phyloP scores from a whole-genome alignment of 1,284 basidiomycete species.

The Coriolopsis trogii region DNA sequence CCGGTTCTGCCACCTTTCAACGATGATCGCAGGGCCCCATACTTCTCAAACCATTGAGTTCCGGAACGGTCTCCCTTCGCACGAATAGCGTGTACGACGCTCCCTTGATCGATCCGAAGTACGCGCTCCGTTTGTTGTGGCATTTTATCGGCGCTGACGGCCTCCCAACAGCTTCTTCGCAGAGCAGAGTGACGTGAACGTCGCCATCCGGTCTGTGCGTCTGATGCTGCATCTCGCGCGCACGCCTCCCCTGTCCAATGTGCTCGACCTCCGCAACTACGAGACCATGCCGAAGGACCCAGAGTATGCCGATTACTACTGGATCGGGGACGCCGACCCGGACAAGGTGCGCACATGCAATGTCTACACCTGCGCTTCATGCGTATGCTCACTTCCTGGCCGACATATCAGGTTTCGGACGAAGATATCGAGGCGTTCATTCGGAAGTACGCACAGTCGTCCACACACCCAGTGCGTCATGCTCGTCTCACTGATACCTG shows the following conservation, averaged over 20 bases:
- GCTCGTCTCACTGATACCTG: no score
- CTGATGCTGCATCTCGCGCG: constrained; percentile 28
- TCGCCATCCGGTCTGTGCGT: constrained; percentile 33
- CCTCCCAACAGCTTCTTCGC: constrained; percentile 23
- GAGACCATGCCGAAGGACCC: constrained; percentile 10
- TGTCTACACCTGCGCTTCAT: not conserved
- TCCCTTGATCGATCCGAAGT: constrained; percentile 46
- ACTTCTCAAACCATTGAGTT: constrained; percentile 30
- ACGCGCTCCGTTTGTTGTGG: constrained; percentile 11
- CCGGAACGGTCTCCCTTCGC: constrained; percentile 40
- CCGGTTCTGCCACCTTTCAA: not conserved
- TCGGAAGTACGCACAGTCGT: constrained; percentile 33
- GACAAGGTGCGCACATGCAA: constrained; percentile 20
- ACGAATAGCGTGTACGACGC: constrained; percentile 39
- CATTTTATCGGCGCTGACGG: not conserved
- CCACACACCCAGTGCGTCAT: constrained; percentile 37
- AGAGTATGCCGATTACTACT: constrained; percentile 26
- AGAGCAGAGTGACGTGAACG: constrained; percentile 29
- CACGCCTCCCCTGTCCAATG: constrained; percentile 30
- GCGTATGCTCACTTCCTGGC: not conserved
- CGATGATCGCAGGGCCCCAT: constrained; percentile 26
- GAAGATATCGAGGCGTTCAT: constrained; percentile 36
- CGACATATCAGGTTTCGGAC: constrained; percentile 31
- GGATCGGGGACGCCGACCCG: constrained; percentile 30
- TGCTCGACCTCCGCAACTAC: constrained; percentile 31